A percentile compares a stretch with the other conserved stretches of the same genome.
These are phyloP conservation scores for Colletotrichum karsti DNA, from an alignment of 2,329 filamentous ascomycete genomes.

Conservation along the genomic window DNA sequence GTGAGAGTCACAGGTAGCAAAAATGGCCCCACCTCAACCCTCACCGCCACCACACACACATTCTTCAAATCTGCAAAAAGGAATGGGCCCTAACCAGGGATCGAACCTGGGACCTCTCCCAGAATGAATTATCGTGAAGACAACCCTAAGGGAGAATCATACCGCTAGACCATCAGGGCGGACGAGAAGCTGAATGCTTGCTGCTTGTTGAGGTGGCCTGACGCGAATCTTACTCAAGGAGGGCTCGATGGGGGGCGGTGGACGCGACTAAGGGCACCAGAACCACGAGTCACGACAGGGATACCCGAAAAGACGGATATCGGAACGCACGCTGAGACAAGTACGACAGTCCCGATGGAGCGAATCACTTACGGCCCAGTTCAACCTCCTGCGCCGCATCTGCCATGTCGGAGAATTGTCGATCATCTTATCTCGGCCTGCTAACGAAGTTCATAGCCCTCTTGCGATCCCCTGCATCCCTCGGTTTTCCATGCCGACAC, in stretches of 20 bases:
- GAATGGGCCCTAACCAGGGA: constrained; percentile 19
- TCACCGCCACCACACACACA: not conserved
- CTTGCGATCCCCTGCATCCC: not conserved
- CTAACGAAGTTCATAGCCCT: not conserved
- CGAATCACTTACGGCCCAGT: not conserved
- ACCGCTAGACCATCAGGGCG: constrained; percentile 28
- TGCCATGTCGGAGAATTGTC: not conserved
- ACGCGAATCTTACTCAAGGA: not conserved
- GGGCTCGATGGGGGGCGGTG: not conserved
- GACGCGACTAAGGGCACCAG: not conserved
- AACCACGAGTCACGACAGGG: not conserved
- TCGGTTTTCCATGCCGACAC: too few relatives aligned
- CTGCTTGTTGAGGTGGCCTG: fast-evolving
- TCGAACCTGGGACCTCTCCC: constrained; percentile 29
- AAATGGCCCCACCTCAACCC: not conserved
- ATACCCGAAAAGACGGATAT: not conserved
- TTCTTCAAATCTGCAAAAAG: not conserved
- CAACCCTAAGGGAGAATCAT: constrained; percentile 29
- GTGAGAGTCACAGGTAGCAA: not conserved
- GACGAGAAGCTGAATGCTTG: not conserved
- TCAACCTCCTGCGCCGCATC: not conserved
- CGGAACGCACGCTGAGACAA: not conserved
- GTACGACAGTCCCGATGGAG: not conserved
- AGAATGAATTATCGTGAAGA: not conserved
- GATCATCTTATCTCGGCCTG: not conserved